Base-by-base conservation (phyloP, 768 basidiomycete species). In the Suillus decipiens region DNA sequence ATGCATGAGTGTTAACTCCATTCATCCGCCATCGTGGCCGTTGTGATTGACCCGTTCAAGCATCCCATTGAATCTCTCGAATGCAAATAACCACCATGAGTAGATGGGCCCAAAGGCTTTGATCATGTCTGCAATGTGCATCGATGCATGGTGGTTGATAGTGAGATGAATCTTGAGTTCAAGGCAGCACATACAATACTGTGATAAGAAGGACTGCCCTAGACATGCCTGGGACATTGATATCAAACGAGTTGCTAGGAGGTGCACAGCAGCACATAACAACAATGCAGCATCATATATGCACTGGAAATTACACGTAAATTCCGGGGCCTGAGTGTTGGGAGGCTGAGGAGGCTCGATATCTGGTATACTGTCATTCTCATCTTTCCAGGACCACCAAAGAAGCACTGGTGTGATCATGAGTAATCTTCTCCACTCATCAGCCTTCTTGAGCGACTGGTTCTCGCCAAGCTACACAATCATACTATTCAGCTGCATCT, bases 91-190 rank as follows among this genome's bases (percentile, higher is more conserved):
- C 17, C 75, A 61, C 78, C 79, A 81, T 7, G 70, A 67, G 59
- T 77, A 79, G 9, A 69, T 70, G 0, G 80, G 79, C 1, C 80
- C 78, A 64, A 77, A 78, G 1, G 67, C 60, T 1, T 61, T 60
- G 3, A 82, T 64, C 15, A 73, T 65, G 3, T 70, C 65, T 0
- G 64, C 64, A 28, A 80, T 65, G 66, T 83, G 81, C 19, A 84
- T 65, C 1, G 77, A 63, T 4, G 79, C 56, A 63, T 82, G 82
- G 8, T 82, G 79, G 48, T 80, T 78, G 6, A 43, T 43, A 2
- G 42, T 43, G 19, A 43, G 42, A n/a, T 43, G 42, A 1, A 43
- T 43, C 7, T 43, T 43, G 6, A 43, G 19, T 8, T 43, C 1
- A 19, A 43, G 42, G 42, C 42, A 43, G 6, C 6, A 7, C 6